Conservation (phyloP, 2,329 filamentous ascomycete species). For the Graphiopsis chlorocephala region DNA sequence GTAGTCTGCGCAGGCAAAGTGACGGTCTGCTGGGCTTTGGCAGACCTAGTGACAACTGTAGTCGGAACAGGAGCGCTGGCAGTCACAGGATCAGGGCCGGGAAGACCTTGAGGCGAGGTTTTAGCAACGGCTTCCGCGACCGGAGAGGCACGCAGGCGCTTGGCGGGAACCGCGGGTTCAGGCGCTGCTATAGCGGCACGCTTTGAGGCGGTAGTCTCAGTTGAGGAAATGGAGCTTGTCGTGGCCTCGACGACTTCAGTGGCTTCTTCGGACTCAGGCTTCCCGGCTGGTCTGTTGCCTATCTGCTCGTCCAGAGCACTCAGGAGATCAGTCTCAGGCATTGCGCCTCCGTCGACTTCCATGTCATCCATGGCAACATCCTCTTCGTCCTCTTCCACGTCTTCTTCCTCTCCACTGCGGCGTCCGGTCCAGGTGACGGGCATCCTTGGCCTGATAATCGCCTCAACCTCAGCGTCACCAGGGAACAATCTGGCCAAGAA, state of each 20-base stretch:
- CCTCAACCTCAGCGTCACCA: conserved; percentile 65
- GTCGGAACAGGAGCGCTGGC: conserved; percentile 6
- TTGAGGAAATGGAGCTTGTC: conserved; percentile 7
- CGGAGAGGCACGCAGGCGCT: conserved; percentile 25
- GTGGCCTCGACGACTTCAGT: conserved; percentile 4
- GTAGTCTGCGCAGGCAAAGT: conserved; percentile 7
- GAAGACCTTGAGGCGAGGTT: conserved; percentile 9
- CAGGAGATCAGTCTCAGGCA: conserved; percentile 7
- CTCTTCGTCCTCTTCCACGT: conserved; percentile 22
- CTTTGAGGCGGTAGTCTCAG: background rate
- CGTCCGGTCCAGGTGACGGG: conserved; percentile 38
- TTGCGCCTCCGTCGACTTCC: conserved; percentile 8
- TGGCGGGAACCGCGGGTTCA: conserved; percentile 16
- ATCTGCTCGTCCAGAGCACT: conserved; percentile 11
- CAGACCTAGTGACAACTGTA: conserved; percentile 12
- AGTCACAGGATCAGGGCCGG: conserved; percentile 18
- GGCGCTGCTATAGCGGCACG: conserved; percentile 15
- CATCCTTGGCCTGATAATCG: conserved; percentile 58
- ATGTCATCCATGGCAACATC: conserved; percentile 19
- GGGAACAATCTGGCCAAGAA: conserved; percentile 69
- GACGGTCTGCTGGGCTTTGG: conserved; percentile 12
- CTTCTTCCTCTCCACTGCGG: conserved; percentile 7
- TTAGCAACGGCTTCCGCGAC: conserved; percentile 14
- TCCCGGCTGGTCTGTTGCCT: background rate
- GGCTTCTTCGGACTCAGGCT: background rate